Percentiles rank a stretch among this genome's conserved stretches.
These are phyloP conservation scores for Begonia loranthoides DNA, from an alignment of 306 rosid species.

Conservation along the genomic window DNA sequence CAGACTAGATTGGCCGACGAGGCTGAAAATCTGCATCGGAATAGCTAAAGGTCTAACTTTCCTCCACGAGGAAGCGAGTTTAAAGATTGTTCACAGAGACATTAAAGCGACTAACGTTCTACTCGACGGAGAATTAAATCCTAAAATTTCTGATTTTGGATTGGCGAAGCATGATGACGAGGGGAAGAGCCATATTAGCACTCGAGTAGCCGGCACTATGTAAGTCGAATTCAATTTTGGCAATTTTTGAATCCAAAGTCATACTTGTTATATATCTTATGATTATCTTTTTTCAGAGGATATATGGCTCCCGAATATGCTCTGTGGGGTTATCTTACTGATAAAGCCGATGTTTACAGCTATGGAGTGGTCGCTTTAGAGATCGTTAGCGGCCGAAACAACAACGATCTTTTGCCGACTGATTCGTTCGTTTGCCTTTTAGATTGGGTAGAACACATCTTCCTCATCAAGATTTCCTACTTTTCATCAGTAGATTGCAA, in stretches of 20 bases:
- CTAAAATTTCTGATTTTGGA: slow-evolving; percentile 74
- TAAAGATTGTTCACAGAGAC: slow-evolving; percentile 68
- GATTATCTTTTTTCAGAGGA: slow-evolving; percentile 32
- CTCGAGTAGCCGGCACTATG: slow-evolving; percentile 84
- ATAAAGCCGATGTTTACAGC: slow-evolving; percentile 71
- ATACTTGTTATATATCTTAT: background rate
- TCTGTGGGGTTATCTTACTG: slow-evolving; percentile 50
- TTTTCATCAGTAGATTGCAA: too few species aligned
- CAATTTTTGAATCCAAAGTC: too few species aligned
- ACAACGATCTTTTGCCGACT: slow-evolving; percentile 33
- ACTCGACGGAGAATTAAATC: slow-evolving; percentile 44
- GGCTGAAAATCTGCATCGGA: slow-evolving; percentile 53
- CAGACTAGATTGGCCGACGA: slow-evolving; percentile 42
- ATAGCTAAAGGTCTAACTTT: slow-evolving; percentile 71
- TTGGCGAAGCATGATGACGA: slow-evolving; percentile 58
- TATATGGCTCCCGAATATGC: slow-evolving; percentile 83
- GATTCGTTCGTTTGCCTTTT: slow-evolving; percentile 46
- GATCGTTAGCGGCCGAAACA: slow-evolving; percentile 45
- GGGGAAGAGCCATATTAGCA: slow-evolving; percentile 60
- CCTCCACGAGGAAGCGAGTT: slow-evolving; percentile 59
- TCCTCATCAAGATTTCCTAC: too few species aligned
- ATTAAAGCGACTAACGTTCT: slow-evolving; percentile 73
- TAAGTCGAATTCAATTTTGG: slow-evolving; percentile 6
- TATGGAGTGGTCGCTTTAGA: slow-evolving; percentile 64
- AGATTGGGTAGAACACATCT: slow-evolving; percentile 17